These are phyloP conservation scores for Asclepias syriaca DNA, from an alignment of 257 asterid species.

Conservation along the genomic window DNA sequence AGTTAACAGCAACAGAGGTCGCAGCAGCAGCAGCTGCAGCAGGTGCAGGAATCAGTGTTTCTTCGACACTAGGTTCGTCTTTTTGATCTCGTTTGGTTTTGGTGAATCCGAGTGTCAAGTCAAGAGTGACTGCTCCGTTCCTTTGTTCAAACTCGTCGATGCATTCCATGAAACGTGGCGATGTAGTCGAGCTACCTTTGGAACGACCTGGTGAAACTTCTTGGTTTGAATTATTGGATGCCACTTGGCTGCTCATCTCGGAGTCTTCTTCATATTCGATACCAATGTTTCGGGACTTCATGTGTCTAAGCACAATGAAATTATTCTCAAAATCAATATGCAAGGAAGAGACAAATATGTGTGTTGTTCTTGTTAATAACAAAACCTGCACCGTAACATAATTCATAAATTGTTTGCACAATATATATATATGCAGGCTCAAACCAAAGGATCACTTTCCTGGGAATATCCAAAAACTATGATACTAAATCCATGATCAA, in stretches of 20 bases:
- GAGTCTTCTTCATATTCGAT: constrained; percentile 77
- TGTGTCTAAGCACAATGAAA: constrained; percentile 7
- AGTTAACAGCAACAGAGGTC: background rate
- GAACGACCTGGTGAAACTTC: constrained; percentile 38
- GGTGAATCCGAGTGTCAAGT: constrained; percentile 66
- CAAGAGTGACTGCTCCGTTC: constrained; percentile 44
- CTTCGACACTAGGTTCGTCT: constrained; percentile 17
- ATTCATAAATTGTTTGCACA: background rate
- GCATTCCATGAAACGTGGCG: constrained; percentile 31
- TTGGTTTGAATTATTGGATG: constrained; percentile 50
- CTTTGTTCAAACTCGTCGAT: constrained; percentile 18
- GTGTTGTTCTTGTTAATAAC: background rate
- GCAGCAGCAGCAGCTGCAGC: constrained; percentile 17
- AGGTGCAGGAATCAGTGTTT: constrained; percentile 29
- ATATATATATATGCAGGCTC: too few relatives aligned
- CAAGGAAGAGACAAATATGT: background rate
- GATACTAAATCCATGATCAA: background rate
- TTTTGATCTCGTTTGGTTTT: constrained; percentile 24
- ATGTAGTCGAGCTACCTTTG: constrained; percentile 36
- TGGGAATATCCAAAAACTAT: background rate
- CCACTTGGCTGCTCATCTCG: constrained; percentile 63
- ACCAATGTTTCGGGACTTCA: constrained; percentile 48
- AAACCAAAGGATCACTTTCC: background rate
- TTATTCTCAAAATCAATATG: background rate
- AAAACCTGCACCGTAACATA: background rate